Evolutionary conservation across 1,284 basidiomycete genomes (phyloP), one percentile per base, ranked within the genome.

Genomic region (Taiwanofungus camphoratus): DNA sequence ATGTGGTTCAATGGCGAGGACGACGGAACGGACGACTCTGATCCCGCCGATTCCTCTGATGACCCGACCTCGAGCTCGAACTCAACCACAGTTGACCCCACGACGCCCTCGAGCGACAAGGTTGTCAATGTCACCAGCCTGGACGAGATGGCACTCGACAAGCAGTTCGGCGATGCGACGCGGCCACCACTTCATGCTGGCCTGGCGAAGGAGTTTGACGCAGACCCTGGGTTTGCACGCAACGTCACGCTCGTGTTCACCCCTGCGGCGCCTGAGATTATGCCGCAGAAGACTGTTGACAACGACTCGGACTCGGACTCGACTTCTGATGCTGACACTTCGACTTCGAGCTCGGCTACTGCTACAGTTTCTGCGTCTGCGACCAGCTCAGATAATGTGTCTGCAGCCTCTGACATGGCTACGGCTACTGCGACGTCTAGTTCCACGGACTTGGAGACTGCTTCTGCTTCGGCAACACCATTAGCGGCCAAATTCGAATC

Each of bases 171-270:
- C 12, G 53, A 57, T 9, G 50, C 52, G 5, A 57, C 56, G 12
- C 45, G 42, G 9, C 50, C 52, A 3, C 48, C 51, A 15, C 43
- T 45, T 16, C 52, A 48, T 15, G 42, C 50, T 22, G 48, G 47
- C 3, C 38, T 42, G 13, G 39, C 44, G 18, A 46, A 56, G 20
- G 33, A 45, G 9, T 54, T 52, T 32, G 36, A 49, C 15, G 50
- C 15, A 20, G 20, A 15, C 21, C 19, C 20, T 13, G 36, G 27
- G 4, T 31, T 6, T 34, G 58, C 67, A 21, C 64, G 61, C 49
- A 70, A 68, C 39, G 74, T 77, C 16, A 69, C 68, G 1, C 63
- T 79, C 9, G 57, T 71, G 11, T 78, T 77, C 53, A 64, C 61
- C 2, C 67, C 73, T 7, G 52, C 54, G 6, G 50, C 54, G 5